phyloP scores from a whole-genome alignment of 2,329 filamentous ascomycete species.

The Penicillium sp. region DNA sequence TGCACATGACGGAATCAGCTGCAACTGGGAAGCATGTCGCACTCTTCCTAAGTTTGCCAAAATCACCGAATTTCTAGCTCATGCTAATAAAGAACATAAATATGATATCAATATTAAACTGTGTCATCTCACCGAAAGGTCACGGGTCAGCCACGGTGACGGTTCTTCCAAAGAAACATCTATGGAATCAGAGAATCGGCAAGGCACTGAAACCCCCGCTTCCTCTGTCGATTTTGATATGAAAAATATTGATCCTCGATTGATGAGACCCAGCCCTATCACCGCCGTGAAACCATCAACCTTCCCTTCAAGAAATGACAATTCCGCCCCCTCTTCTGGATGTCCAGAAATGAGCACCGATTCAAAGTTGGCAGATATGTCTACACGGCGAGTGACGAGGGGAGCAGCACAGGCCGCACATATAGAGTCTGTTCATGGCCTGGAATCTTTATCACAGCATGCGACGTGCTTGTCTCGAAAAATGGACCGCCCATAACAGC shows the following conservation, averaged over 20 bases:
- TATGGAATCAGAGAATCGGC: conserved; percentile 8
- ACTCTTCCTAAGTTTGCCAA: conserved; percentile 17
- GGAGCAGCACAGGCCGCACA: conserved; percentile 11
- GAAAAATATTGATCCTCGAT: conserved; percentile 17
- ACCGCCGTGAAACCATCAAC: conserved; percentile 4
- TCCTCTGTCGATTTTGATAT: conserved; percentile 18
- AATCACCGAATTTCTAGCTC: conserved; percentile 17
- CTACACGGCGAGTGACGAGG: conserved; percentile 11
- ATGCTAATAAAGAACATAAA: conserved; percentile 7
- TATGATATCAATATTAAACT: conserved; percentile 22
- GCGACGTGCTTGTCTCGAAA: conserved; percentile 11
- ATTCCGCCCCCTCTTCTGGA: conserved; percentile 2
- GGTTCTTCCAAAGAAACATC: conserved; percentile 12
- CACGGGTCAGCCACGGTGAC: conserved; percentile 8
- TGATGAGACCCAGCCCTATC: conserved; percentile 9
- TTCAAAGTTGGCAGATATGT: conserved; percentile 5
- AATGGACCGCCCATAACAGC: conserved; percentile 8
- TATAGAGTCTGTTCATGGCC: conserved; percentile 5
- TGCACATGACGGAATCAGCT: conserved; percentile 20
- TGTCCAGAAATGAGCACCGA: conserved; percentile 2
- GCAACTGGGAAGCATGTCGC: conserved; percentile 13
- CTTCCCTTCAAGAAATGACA: conserved; percentile 1
- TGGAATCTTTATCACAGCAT: conserved; percentile 7
- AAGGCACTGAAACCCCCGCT: conserved; percentile 18
- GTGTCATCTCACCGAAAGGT: conserved; percentile 11